Conservation (phyloP, 345 rosid species). For the Erucastrum elatum region DNA sequence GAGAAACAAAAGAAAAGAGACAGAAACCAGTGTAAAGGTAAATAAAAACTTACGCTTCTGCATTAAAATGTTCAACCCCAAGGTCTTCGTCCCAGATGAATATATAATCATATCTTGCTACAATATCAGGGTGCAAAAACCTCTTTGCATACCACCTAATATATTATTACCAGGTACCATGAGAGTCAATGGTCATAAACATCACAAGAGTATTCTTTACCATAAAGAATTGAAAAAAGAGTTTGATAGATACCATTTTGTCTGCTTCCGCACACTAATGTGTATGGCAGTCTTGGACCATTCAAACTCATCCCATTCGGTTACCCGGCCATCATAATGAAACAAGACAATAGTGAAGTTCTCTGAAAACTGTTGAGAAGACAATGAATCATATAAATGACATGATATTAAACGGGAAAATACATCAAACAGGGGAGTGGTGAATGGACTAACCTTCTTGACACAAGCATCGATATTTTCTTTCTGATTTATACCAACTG, state of each 20-base stretch:
- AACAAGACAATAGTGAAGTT: conserved; percentile 87
- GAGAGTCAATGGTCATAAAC: conserved; percentile 11
- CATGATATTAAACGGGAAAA: background rate
- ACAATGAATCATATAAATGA: conserved; percentile 22
- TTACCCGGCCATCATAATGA: conserved; percentile 88
- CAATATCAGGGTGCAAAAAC: conserved; percentile 95
- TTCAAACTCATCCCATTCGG: conserved; percentile 97
- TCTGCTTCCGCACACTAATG: conserved; percentile 80
- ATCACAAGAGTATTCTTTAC: conserved; percentile 11
- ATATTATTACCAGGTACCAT: conserved; percentile 22
- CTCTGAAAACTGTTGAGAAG: conserved; percentile 70
- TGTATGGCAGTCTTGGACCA: conserved; percentile 96
- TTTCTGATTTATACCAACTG: conserved; percentile 81
- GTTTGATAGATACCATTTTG: conserved; percentile 80
- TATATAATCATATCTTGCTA: conserved; percentile 90
- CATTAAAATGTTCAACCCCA: conserved; percentile 88
- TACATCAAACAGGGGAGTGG: background rate
- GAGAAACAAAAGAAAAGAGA: conserved; percentile 6
- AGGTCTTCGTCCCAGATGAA: conserved; percentile 98
- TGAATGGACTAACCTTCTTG: conserved; percentile 64
- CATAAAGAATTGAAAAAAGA: background rate
- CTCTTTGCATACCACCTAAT: conserved; percentile 99
- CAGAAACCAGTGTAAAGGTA: background rate
- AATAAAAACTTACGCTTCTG: conserved; percentile 70
- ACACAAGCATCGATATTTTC: conserved; percentile 76